Evolutionary conservation across 768 basidiomycete species (phyloP).

Genomic region (Daedaleopsis nitida): DNA sequence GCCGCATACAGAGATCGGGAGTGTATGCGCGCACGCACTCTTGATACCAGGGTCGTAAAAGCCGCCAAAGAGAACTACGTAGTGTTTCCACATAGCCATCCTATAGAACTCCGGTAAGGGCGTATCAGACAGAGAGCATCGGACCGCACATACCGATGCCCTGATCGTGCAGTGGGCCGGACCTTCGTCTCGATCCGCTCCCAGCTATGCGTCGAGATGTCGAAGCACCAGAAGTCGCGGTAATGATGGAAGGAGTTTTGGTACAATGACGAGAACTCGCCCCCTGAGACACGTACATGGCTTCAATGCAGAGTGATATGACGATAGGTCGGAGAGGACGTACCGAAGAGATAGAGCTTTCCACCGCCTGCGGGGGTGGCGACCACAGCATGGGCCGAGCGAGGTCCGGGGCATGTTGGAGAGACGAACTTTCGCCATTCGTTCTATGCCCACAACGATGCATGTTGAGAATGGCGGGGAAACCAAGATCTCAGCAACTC

Average conservation of each 20-base stretch:
- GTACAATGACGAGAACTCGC: slow-evolving; percentile 83
- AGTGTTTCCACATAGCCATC: slow-evolving; percentile 91
- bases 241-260: slow-evolving; percentile 87
- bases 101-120: slow-evolving; percentile 35
- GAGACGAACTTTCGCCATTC: slow-evolving; percentile 91
- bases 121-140: too few relatives aligned
- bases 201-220: slow-evolving; percentile 78
- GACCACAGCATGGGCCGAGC: slow-evolving; percentile 84
- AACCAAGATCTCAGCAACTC: not conserved
- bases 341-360: slow-evolving; percentile 82
- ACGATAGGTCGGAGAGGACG: not conserved
- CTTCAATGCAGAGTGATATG: not conserved
- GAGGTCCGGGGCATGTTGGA: slow-evolving; percentile 82
- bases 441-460: slow-evolving; percentile 45
- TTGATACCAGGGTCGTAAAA: slow-evolving; percentile 87
- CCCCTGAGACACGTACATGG: slow-evolving; percentile 46
- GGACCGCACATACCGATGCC: slow-evolving; percentile 66
- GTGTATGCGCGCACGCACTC: slow-evolving; percentile 47
- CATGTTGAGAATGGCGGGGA: not conserved
- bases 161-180: slow-evolving; percentile 77
- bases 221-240: slow-evolving; percentile 88
- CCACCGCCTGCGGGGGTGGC: slow-evolving; percentile 78
- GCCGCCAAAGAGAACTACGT: slow-evolving; percentile 84
- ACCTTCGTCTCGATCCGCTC: slow-evolving; percentile 87
- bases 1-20: not conserved